phyloP scores from a whole-genome alignment of 345 rosid species.

The Salix exigua region DNA sequence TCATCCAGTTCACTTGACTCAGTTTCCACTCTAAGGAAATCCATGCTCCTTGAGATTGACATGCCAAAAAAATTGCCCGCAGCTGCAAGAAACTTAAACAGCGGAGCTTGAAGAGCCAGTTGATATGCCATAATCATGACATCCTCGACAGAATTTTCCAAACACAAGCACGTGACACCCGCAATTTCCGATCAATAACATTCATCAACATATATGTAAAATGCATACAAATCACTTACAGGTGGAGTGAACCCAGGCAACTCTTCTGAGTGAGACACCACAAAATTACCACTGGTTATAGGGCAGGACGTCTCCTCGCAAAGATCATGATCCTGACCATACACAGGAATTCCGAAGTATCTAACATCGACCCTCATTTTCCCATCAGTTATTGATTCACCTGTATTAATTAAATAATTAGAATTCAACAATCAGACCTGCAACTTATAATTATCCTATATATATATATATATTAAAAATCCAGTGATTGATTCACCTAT shows the following conservation, averaged over 20 bases:
- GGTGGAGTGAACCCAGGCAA: conserved; percentile 87
- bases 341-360: conserved; percentile 79
- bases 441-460: background rate
- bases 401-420: conserved; percentile 26
- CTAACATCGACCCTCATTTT: conserved; percentile 75
- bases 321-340: conserved; percentile 77
- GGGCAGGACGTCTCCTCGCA: conserved; percentile 81
- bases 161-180: background rate
- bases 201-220: background rate
- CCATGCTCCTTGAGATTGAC: background rate
- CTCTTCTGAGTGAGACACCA: conserved; percentile 78
- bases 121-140: background rate
- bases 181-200: background rate
- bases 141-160: background rate
- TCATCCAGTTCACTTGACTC: background rate
- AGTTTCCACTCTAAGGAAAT: background rate
- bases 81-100: background rate
- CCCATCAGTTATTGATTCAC: conserved; percentile 51
- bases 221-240: conserved; percentile 41
- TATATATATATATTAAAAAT: too few species aligned
- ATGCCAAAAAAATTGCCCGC: background rate
- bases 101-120: background rate
- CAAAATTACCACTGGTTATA: conserved; percentile 69
- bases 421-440: background rate
- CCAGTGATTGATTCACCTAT: too few species aligned